These are phyloP conservation scores for Paraurostyla sp. DNA, from an alignment of 73 alveolate genomes.

Conservation along the genomic window DNA sequence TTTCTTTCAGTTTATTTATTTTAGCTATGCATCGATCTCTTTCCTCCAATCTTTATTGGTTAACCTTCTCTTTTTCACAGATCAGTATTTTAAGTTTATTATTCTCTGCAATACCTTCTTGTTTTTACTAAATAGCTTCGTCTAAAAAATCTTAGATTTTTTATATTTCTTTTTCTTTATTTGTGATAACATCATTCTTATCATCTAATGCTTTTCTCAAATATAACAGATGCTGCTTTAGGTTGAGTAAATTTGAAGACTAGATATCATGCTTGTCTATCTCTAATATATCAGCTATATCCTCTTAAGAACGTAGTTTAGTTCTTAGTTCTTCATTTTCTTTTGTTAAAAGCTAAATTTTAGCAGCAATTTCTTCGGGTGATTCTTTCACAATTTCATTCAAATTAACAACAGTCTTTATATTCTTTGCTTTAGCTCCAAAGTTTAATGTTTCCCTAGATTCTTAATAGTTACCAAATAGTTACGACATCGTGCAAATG, in stretches of 20 bases:
- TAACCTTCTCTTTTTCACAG: no score
- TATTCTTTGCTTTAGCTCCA: constrained; percentile 86
- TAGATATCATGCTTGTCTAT: not conserved
- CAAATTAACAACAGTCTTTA: constrained; percentile 60
- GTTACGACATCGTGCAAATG: constrained; percentile 88
- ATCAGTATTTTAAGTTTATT: no score
- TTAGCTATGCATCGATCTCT: not conserved
- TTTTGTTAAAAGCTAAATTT: not conserved
- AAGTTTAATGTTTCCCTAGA: constrained; percentile 84
- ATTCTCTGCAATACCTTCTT: no score
- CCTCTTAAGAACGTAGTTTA: not conserved
- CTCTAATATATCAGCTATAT: not conserved
- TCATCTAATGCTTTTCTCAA: not conserved
- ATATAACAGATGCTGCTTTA: not conserved
- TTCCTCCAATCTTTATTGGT: not conserved
- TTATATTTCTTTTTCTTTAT: no score
- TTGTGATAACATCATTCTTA: no score
- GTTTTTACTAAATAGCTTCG: no score
- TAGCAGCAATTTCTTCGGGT: not conserved
- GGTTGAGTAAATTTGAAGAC: not conserved
- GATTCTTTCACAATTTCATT: constrained; percentile 35
- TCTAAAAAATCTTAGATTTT: no score
- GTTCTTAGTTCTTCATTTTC: not conserved
- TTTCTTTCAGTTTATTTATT: not conserved
- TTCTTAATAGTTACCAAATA: constrained; percentile 82